Evolutionary conservation across 2,329 filamentous ascomycete species (phyloP).

Genomic region (Davidsoniella neocaledoniae): DNA sequence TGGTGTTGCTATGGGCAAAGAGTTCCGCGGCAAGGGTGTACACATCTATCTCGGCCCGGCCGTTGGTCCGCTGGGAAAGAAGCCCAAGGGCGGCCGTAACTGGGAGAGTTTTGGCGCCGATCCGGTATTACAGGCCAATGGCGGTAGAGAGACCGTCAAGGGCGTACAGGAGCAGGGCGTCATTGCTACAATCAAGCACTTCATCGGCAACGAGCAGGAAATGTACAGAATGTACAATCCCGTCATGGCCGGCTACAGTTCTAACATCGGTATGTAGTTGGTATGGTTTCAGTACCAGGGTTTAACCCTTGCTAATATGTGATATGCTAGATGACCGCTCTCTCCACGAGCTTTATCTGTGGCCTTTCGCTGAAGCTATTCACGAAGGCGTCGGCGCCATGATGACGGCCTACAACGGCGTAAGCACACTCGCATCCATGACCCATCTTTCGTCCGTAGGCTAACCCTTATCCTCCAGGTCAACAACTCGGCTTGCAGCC

Average conservation of each 20-base stretch:
- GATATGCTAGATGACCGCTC: constrained; percentile 42
- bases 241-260: constrained; percentile 38
- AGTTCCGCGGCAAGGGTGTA: constrained; percentile 56
- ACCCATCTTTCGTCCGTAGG: background rate
- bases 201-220: constrained; percentile 40
- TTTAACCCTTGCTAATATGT: background rate
- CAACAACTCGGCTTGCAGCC: constrained; percentile 44
- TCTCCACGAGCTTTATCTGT: constrained; percentile 61
- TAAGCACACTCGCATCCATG: constrained; percentile 14
- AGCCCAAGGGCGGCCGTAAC: constrained; percentile 54
- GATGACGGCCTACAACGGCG: constrained; percentile 70
- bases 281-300: background rate
- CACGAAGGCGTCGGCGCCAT: constrained; percentile 66
- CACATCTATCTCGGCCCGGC: constrained; percentile 55
- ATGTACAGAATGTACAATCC: constrained; percentile 47
- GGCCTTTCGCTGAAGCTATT: constrained; percentile 75
- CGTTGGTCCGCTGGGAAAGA: constrained; percentile 55
- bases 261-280: constrained; percentile 50
- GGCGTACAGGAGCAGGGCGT: constrained; percentile 46
- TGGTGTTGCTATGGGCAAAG: constrained; percentile 50
- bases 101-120: constrained; percentile 64
- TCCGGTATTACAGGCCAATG: constrained; percentile 59
- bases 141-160: constrained; percentile 59
- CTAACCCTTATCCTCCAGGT: constrained; percentile 22
- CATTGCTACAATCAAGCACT: constrained; percentile 39